Conservation (phyloP, 2,329 filamentous ascomycete genomes). For the Bisporella sp. region DNA sequence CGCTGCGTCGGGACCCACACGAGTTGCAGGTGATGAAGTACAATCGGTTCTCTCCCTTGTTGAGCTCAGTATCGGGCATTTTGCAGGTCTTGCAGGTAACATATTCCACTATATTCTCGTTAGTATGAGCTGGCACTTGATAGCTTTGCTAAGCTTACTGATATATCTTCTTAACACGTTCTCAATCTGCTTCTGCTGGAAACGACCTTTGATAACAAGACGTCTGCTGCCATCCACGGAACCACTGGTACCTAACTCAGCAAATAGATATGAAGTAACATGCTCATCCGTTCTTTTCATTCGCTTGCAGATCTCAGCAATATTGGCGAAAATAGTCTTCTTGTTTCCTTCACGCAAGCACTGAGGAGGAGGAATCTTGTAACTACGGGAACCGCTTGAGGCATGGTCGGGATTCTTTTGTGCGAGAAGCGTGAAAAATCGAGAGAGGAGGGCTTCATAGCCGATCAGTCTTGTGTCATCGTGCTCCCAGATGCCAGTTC, state of each 20-base stretch:
- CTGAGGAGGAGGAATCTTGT: conserved; percentile 98
- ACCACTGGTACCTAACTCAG: conserved; percentile 94
- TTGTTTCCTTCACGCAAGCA: conserved; percentile 99
- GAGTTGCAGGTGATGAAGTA: conserved; percentile 98
- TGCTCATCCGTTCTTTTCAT: conserved; percentile 99
- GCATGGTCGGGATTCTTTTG: conserved; percentile 96
- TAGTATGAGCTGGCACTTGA: conserved; percentile 9
- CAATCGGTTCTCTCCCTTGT: conserved; percentile 97
- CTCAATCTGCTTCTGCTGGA: conserved; percentile 99
- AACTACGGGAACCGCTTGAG: conserved; percentile 81
- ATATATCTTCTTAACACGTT: conserved; percentile 95
- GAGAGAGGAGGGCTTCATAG: conserved; percentile 78
- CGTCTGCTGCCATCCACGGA: conserved; percentile 89
- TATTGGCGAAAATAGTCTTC: conserved; percentile 99
- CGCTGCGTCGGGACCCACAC: conserved; percentile 74
- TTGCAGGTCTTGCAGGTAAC: conserved; percentile 99
- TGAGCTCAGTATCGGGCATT: conserved; percentile 88
- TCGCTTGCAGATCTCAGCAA: conserved; percentile 95
- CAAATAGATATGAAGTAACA: conserved; percentile 94
- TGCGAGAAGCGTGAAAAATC: conserved; percentile 92
- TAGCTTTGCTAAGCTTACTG: conserved; percentile 50
- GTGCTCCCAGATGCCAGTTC: conserved; percentile 31
- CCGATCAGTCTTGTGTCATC: conserved; percentile 48
- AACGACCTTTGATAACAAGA: conserved; percentile 97
- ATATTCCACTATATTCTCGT: conserved; percentile 61